phyloP scores from a whole-genome alignment of 1,139 yeast species.

The Geotrichum phurueaensis region DNA sequence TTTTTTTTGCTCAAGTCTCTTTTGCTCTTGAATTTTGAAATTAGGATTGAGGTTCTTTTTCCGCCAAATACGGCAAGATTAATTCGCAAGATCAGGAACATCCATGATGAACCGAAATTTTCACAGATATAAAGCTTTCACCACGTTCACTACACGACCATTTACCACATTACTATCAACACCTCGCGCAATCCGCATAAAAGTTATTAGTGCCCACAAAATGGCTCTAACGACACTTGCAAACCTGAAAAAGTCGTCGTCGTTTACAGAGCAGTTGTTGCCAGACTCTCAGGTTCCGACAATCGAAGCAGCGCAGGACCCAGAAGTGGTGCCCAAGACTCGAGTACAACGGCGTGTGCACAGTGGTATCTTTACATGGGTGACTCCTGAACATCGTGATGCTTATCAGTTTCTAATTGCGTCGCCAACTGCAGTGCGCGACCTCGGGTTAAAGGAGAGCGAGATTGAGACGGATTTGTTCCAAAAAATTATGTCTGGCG shows the following conservation, averaged over 20 bases:
- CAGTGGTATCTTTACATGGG: constrained; percentile 49
- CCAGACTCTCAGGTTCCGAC: constrained; percentile 60
- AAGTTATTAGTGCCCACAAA: not conserved
- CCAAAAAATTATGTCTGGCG: constrained; percentile 59
- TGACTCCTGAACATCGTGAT: constrained; percentile 36
- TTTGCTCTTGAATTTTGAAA: not conserved
- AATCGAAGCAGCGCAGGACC: constrained; percentile 44
- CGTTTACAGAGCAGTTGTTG: constrained; percentile 46
- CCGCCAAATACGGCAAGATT: not conserved
- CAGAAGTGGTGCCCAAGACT: constrained; percentile 34
- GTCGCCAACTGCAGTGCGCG: constrained; percentile 55
- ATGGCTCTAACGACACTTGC: constrained; percentile 19
- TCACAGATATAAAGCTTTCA: not conserved
- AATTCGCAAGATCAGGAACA: not conserved
- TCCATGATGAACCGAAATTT: not conserved
- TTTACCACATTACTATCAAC: not conserved
- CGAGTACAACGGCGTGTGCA: constrained; percentile 67
- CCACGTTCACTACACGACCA: not conserved
- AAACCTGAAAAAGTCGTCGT: constrained; percentile 37
- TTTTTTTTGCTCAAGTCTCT: not conserved
- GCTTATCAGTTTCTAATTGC: constrained; percentile 51
- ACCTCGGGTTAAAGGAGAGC: constrained; percentile 47
- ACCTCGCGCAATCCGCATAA: not conserved
- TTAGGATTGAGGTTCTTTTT: not conserved
- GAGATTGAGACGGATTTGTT: constrained; percentile 44